These are phyloP conservation scores for Leishmania guyanensis DNA, from an alignment of 208 protist genomes.

Conservation along the genomic window DNA sequence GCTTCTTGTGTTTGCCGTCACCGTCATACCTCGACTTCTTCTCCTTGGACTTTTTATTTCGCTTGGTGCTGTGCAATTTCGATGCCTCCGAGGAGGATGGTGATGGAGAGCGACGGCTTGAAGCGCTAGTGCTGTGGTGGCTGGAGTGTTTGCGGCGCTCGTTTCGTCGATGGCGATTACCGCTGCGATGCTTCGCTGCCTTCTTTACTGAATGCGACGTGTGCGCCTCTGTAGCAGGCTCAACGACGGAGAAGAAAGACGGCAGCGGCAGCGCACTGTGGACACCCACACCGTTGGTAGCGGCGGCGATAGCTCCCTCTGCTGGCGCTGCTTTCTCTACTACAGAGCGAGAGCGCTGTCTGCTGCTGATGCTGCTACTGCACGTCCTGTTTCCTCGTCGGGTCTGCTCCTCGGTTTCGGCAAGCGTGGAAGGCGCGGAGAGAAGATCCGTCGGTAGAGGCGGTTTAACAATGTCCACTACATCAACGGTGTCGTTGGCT, in stretches of 20 bases:
- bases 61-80: neutral
- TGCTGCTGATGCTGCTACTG: neutral
- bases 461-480: neutral
- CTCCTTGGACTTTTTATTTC: neutral
- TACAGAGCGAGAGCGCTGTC: neutral
- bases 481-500: neutral
- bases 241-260: slow-evolving; percentile 1
- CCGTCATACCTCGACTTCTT: neutral
- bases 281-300: neutral
- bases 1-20: neutral
- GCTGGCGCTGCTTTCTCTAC: neutral
- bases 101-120: neutral
- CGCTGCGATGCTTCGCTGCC: neutral
- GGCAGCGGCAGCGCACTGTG: neutral
- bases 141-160: neutral
- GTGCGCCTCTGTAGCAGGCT: neutral
- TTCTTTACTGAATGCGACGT: neutral
- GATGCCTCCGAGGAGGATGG: neutral
- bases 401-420: neutral
- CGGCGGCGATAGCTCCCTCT: neutral
- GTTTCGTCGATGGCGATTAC: neutral
- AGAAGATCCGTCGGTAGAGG: neutral
- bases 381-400: neutral
- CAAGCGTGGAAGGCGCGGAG: neutral
- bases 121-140: neutral